Conservation (phyloP, 129 eudicot genomes). For the Scalesia atractyloides region DNA sequence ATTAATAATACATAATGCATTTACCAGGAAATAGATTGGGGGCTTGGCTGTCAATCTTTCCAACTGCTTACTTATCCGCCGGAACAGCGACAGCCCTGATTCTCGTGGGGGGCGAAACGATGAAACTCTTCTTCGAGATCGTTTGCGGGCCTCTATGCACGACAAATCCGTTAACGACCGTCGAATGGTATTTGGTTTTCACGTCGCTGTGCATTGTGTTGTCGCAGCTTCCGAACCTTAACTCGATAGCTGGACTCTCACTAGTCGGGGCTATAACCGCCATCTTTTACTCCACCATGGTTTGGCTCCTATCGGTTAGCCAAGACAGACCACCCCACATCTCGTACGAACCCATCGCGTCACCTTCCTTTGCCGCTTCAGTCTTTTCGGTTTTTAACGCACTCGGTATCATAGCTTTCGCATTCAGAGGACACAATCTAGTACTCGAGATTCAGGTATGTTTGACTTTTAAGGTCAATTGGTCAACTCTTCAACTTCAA, state of each 20-base stretch:
- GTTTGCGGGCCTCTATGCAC: constrained; percentile 87
- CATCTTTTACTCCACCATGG: constrained; percentile 81
- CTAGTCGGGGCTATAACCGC: constrained; percentile 92
- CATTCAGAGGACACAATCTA: constrained; percentile 90
- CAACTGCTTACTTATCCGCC: constrained; percentile 85
- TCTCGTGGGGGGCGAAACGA: constrained; percentile 86
- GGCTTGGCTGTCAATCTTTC: constrained; percentile 90
- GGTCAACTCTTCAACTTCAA: neutral
- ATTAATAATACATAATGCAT: no score
- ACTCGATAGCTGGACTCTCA: constrained; percentile 93
- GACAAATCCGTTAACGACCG: constrained; percentile 84
- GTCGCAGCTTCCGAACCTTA: constrained; percentile 90
- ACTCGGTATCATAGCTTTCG: constrained; percentile 88
- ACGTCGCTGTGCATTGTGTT: constrained; percentile 81
- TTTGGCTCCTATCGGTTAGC: constrained; percentile 92
- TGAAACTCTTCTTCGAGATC: constrained; percentile 81
- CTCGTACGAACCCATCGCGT: constrained; percentile 63
- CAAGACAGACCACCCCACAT: constrained; percentile 69
- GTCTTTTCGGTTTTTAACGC: constrained; percentile 71
- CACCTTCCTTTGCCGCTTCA: constrained; percentile 64
- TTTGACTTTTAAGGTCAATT: constrained; percentile 16
- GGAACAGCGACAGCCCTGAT: constrained; percentile 93
- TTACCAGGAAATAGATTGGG: constrained; percentile 73
- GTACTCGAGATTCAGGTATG: constrained; percentile 85
- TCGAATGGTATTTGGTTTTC: constrained; percentile 95